phyloP scores from a whole-genome alignment of 345 rosid genomes.

The Citrus trifoliata region DNA sequence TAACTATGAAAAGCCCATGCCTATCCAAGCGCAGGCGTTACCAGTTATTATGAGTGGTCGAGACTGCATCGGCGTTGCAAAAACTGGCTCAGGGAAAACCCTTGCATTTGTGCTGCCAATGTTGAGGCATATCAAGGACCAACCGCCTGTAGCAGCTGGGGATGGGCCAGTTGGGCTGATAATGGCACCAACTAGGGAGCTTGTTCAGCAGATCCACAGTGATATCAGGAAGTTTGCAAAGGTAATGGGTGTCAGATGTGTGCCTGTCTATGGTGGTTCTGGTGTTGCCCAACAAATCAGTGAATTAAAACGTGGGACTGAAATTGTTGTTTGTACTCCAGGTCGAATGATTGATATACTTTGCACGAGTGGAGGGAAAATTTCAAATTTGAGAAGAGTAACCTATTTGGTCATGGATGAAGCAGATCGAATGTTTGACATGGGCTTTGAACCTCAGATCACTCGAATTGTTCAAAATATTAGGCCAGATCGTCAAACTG shows the following conservation, averaged over 20 bases:
- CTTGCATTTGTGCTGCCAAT: slow-evolving; percentile 96
- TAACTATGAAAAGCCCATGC: slow-evolving; percentile 88
- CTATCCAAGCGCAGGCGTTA: slow-evolving; percentile 95
- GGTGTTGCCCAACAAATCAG: slow-evolving; percentile 99
- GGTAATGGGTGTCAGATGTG: slow-evolving; percentile 76
- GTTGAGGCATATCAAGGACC: slow-evolving; percentile 99
- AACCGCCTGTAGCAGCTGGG: slow-evolving; percentile 90
- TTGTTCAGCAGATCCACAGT: slow-evolving; percentile 97
- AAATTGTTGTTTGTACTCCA: slow-evolving; percentile 97
- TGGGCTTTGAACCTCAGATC: slow-evolving; percentile 99
- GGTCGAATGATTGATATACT: slow-evolving; percentile 99
- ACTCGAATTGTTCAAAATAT: slow-evolving; percentile 92
- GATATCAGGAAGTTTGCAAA: slow-evolving; percentile 86
- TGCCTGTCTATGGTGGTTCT: slow-evolving; percentile 96
- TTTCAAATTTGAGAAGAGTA: slow-evolving; percentile 81
- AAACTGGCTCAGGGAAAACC: slow-evolving; percentile 97
- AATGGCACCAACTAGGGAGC: slow-evolving; percentile 99
- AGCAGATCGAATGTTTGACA: slow-evolving; percentile 99
- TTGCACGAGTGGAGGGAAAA: slow-evolving; percentile 94
- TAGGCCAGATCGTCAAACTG: slow-evolving; percentile 90
- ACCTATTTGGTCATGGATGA: slow-evolving; percentile 95
- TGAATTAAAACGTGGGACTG: slow-evolving; percentile 90
- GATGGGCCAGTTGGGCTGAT: slow-evolving; percentile 95
- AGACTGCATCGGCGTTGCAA: slow-evolving; percentile 96
- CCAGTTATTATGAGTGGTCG: slow-evolving; percentile 96